These are phyloP conservation scores for Colletotrichum chrysophilum DNA, from an alignment of 2,329 filamentous ascomycete genomes.

Conservation along the genomic window DNA sequence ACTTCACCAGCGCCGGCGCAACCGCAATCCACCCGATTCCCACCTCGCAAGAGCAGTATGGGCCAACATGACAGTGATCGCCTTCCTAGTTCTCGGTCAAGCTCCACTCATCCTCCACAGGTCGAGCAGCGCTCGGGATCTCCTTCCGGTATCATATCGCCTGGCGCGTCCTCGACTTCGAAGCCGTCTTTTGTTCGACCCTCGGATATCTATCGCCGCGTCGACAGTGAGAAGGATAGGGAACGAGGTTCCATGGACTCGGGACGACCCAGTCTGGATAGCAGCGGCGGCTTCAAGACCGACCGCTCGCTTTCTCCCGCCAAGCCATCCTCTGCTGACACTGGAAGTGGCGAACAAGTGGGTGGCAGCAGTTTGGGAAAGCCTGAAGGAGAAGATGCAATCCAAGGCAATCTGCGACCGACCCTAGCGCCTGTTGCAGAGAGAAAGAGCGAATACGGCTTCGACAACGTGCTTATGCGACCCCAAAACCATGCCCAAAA, in stretches of 20 bases:
- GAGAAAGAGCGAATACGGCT: constrained; percentile 63
- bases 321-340: background rate
- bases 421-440: constrained; percentile 60
- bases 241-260: constrained; percentile 63
- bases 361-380: background rate
- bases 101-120: constrained; percentile 35
- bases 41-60: constrained; percentile 68
- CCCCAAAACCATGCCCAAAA: background rate
- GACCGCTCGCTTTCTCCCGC: background rate
- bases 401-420: constrained; percentile 10
- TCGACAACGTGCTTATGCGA: constrained; percentile 45
- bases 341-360: constrained; percentile 12
- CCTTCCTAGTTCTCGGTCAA: constrained; percentile 31
- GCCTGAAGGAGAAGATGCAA: background rate
- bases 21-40: constrained; percentile 49
- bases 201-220: constrained; percentile 77
- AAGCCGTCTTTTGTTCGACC: constrained; percentile 73
- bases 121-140: constrained; percentile 42
- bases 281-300: constrained; percentile 29
- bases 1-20: constrained; percentile 19
- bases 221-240: constrained; percentile 68
- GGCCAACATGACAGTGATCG: constrained; percentile 45
- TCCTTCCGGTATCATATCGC: constrained; percentile 37
- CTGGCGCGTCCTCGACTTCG: constrained; percentile 49
- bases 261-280: constrained; percentile 61